These are phyloP conservation scores for Euphorbia pulcherrima DNA, from an alignment of 345 rosid genomes.

Conservation along the genomic window DNA sequence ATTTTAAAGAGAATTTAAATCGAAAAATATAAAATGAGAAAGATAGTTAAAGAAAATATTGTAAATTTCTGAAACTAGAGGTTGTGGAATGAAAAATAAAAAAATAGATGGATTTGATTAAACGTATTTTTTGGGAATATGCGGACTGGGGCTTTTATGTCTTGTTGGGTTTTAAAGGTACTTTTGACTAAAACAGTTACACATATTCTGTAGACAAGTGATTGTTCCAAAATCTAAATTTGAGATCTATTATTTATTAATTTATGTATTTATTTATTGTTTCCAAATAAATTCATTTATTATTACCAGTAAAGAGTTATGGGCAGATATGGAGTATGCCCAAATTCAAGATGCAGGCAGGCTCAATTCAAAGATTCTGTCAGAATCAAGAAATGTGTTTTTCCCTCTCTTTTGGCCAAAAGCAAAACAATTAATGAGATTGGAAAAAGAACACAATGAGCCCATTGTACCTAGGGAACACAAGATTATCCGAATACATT, in stretches of 20 bases:
- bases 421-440: neutral
- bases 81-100: no score
- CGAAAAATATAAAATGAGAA: no score
- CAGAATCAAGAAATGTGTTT: slow-evolving; percentile 2
- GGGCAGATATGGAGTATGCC: neutral
- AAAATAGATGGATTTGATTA: no score
- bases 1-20: no score
- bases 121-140: no score
- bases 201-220: slow-evolving; percentile 18
- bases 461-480: no score
- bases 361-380: slow-evolving; percentile 8
- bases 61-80: no score
- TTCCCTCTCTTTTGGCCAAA: neutral
- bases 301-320: neutral
- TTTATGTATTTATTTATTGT: neutral
- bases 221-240: slow-evolving; percentile 2
- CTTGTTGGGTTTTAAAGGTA: neutral
- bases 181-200: slow-evolving; percentile 16
- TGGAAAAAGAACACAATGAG: neutral
- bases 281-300: no score
- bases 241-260: neutral
- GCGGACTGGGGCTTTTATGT: slow-evolving; percentile 18
- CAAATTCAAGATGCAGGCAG: neutral
- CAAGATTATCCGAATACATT: no score
- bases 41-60: no score